Base-by-base conservation (phyloP, 2,329 filamentous ascomycete species). In the Apiospora aurea region DNA sequence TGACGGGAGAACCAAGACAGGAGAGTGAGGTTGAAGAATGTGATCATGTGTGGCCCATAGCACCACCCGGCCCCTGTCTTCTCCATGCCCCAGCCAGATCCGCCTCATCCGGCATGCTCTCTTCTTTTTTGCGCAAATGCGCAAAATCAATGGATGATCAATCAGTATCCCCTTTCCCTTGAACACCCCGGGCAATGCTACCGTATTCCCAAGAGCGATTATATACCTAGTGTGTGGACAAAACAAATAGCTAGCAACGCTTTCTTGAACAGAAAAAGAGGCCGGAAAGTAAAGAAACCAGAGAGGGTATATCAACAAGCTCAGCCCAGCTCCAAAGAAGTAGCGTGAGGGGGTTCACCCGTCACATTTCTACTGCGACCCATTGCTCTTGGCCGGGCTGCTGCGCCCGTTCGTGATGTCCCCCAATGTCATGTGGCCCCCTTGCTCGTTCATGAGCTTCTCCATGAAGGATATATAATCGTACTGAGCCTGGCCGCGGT, bases 391-490 rank as follows among this genome's bases (percentile, higher is more conserved):
- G 21, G 76, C 74, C 18, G 79, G 78, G 64, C 79, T 81, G 67
- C 61, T 73, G 61, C 76, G 74, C 24, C 79, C 79, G 72, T 81
- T 80, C 34, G 77, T 76, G 70, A 75, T 74, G 70, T 79, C 78
- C 57, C 75, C 75, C n/a, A 78, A 70, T 46, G 73, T 71, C 53
- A 18, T 43, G 26, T 84, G 81, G 76, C 72, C 74, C 0, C 69
- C 73, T 21, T 74, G 75, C 21, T 72, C 72, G 2, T 74, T 71
- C 49, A 95, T 93, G 83, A 96, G 87, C 80, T 92, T 93, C 82
- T 98, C 93, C 96, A 99, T 99, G 82, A 98, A 99, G 75, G 90
- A 92, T 75, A 98, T 95, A 84, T 99, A 99, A 83, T 99, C 96
- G 81, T 92, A 99, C 83, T 98, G 97, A 49, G 93, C 90, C 79